These are phyloP conservation scores for Fusarium nurragi DNA, from an alignment of 2,329 filamentous ascomycete species.

Conservation along the genomic window DNA sequence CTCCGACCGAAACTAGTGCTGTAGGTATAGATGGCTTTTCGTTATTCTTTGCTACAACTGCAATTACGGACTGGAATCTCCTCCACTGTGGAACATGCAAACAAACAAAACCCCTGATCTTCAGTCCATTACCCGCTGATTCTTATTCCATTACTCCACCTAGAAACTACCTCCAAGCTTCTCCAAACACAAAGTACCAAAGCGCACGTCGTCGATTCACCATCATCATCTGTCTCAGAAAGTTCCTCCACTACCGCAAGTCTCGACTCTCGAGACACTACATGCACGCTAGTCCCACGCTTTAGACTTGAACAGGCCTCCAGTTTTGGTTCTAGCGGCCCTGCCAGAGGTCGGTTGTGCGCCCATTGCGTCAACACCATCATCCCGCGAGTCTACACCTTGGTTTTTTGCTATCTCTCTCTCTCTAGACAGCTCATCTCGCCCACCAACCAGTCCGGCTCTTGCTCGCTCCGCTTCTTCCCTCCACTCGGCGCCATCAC, in stretches of 20 bases:
- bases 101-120: conserved; percentile 17
- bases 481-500: conserved; percentile 20
- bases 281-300: conserved; percentile 30
- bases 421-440: conserved; percentile 22
- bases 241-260: conserved; percentile 23
- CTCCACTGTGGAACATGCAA: conserved; percentile 4
- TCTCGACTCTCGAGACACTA: background rate
- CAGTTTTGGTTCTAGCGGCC: conserved; percentile 27
- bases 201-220: conserved; percentile 22
- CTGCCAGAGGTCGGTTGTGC: conserved; percentile 34
- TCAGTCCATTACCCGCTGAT: conserved; percentile 30
- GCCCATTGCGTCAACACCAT: conserved; percentile 47
- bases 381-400: conserved; percentile 33
- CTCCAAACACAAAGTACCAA: conserved; percentile 3
- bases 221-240: conserved; percentile 38
- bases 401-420: conserved; percentile 23
- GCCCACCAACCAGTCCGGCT: conserved; percentile 21
- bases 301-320: conserved; percentile 24
- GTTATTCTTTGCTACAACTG: background rate
- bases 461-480: background rate
- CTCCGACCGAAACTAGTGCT: background rate
- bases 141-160: conserved; percentile 26
- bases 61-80: background rate
- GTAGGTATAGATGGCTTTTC: no score
- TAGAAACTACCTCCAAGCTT: conserved; percentile 9